Percentiles rank a stretch among this genome's conserved stretches.
These are phyloP conservation scores for Suillus discolor DNA, from an alignment of 768 basidiomycete species.

Conservation along the genomic window DNA sequence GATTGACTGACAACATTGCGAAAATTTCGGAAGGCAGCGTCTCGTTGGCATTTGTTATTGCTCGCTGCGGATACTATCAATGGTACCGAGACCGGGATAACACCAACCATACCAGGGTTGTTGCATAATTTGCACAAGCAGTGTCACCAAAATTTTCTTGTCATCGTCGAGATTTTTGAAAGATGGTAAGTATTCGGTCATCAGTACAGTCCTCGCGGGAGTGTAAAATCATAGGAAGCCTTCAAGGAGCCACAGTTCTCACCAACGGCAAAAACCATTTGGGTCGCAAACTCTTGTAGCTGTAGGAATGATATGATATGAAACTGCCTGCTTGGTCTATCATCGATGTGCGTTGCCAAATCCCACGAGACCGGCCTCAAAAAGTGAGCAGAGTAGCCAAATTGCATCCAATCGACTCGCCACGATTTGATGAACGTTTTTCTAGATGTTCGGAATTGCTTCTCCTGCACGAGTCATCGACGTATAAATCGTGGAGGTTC, in stretches of 20 bases:
- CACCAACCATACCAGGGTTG: neutral
- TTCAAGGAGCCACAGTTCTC: neutral
- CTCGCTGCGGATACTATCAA: neutral
- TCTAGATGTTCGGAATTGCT: conserved; percentile 14
- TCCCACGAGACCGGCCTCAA: conserved; percentile 3
- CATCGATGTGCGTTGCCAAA: neutral
- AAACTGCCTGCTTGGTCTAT: conserved; percentile 6
- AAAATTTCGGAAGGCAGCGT: no score
- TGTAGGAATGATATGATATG: conserved; percentile 16
- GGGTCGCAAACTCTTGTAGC: conserved; percentile 29
- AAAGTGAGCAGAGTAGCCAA: conserved; percentile 16
- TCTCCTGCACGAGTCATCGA: conserved; percentile 8
- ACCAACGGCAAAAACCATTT: conserved; percentile 23
- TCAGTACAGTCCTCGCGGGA: neutral
- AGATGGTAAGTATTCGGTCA: neutral
- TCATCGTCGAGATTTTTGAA: neutral
- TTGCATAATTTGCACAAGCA: neutral
- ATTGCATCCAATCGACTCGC: conserved; percentile 17
- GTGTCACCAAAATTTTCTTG: neutral
- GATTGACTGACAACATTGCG: no score
- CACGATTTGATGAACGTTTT: conserved; percentile 15
- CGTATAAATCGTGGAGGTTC: neutral
- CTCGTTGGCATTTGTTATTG: neutral
- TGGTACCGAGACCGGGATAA: neutral
- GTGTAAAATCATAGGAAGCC: neutral